A percentile compares a stretch with the other conserved stretches of the same genome.
These are phyloP conservation scores for Logfia minima DNA, from an alignment of 129 eudicot species.

Conservation along the genomic window DNA sequence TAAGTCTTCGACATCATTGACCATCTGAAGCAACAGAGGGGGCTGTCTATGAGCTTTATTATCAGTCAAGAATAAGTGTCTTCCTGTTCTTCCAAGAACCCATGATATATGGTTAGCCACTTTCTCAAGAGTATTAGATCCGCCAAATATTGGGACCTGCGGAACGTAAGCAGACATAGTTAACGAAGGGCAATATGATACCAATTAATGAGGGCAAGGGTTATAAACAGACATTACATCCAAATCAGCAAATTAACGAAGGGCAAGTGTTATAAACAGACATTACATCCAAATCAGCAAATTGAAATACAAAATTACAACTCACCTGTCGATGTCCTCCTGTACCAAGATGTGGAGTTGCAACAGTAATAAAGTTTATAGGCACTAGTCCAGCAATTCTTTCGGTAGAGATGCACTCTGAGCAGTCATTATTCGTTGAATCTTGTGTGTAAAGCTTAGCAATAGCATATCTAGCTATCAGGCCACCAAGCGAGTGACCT, in stretches of 20 bases:
- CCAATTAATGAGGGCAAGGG: background rate
- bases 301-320: conserved; percentile 12
- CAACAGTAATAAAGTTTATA: conserved; percentile 70
- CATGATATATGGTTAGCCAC: conserved; percentile 61
- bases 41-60: conserved; percentile 59
- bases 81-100: conserved; percentile 90
- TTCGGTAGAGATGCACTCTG: conserved; percentile 32
- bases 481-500: conserved; percentile 95
- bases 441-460: conserved; percentile 64
- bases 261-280: conserved; percentile 9
- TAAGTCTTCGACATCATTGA: conserved; percentile 57
- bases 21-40: conserved; percentile 89
- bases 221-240: conserved; percentile 8
- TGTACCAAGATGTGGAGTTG: conserved; percentile 93
- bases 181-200: too few species aligned
- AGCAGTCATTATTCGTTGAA: conserved; percentile 12
- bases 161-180: too few species aligned
- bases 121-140: conserved; percentile 64
- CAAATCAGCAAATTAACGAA: background rate
- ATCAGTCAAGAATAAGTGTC: conserved; percentile 75
- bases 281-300: background rate
- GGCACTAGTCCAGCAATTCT: conserved; percentile 87
- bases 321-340: conserved; percentile 87
- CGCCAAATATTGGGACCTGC: conserved; percentile 84
- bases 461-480: conserved; percentile 86